These are phyloP conservation scores for Mrakiaceae sp. DNA, from an alignment of 1,284 basidiomycete genomes.

Conservation along the genomic window DNA sequence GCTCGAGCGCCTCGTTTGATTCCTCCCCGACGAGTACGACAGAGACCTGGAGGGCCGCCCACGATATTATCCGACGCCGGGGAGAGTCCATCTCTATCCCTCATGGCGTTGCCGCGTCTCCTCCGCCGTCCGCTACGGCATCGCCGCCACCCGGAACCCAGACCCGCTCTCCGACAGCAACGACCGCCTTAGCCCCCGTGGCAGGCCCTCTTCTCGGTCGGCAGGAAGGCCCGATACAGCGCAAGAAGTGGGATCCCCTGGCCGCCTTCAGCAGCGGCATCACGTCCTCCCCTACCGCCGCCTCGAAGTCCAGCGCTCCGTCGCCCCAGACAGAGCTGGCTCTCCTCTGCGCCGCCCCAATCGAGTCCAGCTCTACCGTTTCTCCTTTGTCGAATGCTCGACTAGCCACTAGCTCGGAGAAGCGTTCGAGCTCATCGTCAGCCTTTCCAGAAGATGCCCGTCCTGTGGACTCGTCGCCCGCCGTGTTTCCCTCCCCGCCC, in stretches of 20 bases:
- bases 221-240: background rate
- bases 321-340: background rate
- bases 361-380: background rate
- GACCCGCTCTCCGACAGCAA: background rate
- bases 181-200: background rate
- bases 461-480: background rate
- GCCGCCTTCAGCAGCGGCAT: background rate
- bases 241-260: conserved; percentile 5
- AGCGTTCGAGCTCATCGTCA: background rate
- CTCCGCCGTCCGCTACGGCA: background rate
- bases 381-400: background rate
- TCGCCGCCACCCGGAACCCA: background rate
- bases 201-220: background rate
- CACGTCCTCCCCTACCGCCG: background rate
- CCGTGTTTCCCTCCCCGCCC: too few relatives aligned
- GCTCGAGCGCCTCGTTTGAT: background rate
- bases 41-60: background rate
- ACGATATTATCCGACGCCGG: background rate
- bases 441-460: background rate
- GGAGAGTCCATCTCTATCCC: background rate
- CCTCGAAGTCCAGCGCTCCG: background rate
- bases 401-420: background rate
- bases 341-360: background rate
- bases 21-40: background rate
- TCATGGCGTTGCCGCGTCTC: background rate